Base-by-base conservation (phyloP, 2,329 filamentous ascomycete genomes). In the Purpureocillium lavendulum region DNA sequence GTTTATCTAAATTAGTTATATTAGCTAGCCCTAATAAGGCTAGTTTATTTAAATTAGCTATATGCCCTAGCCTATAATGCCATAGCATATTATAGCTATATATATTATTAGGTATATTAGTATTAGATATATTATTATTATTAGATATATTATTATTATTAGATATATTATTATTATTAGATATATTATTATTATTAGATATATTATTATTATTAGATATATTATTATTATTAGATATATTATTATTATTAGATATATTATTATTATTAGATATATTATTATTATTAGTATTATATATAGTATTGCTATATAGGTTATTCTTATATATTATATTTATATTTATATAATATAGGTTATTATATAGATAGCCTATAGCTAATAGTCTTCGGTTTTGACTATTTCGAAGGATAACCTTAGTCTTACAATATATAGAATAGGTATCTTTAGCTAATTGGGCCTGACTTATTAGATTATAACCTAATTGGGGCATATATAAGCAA, bases 281-380 rank as follows among this genome's bases (percentile, higher is more conserved):
- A 36, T 28, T 26, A 36, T 36, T 31, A 31, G 8, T 31, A 31
- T n/a, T 24, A 11, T 21, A 21, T 36, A 36, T 36, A 29, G 14
- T 14, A 11, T 26, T 36, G 26, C 14, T 36, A 26, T 36, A 36
- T 29, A 36, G 26, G 29, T 26, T 26, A 26, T 26, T 26, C 5
- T 26, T 26, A 26, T 5, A 10, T 26, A 26, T 26, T 6, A 29
- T 28, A 35, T 21, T 18, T 21, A 35, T 35, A 35, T 18, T 21
- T 21, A 21, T 36, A 36, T 36, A 29, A 29, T 14, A 11, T 36
- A 29, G 26, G 26, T 26, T 36, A 36, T 28, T 36, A 26, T 36
- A 36, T 29, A 36, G 26, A 28, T 26, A 26, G 5, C 21, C 21
- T 26, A 26, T 26, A 26, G 21, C 10, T 26, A 26, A 26, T 26